Evolutionary conservation across 2,329 filamentous ascomycete genomes (phyloP), one percentile per base, ranked within the genome.

Genomic region (Apiospora kogelbergensis): DNA sequence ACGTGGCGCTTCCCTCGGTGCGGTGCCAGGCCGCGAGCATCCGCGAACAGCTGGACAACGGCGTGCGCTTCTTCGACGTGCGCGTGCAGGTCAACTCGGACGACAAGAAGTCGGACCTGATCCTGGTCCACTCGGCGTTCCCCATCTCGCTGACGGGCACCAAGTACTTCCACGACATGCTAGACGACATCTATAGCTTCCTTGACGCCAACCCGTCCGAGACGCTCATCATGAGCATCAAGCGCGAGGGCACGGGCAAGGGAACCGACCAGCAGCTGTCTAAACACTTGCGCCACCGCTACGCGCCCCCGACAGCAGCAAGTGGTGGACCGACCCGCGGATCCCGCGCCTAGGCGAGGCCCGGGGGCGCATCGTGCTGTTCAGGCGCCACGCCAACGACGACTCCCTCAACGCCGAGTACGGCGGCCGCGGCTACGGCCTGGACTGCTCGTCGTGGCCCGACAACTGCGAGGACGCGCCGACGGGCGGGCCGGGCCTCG

Each of bases 1-100:
- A 97, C 83, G 87, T 89, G 65, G 95, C 96, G 15, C 87, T 98
- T 6, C 96, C 96, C 1, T 97, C 94, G 1, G 96, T 98, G 45
- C 92, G 96, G 46, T 98, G 96, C 80, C 96, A 99, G 82, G 91
- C 93, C 42, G 93, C 95, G 22, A 85, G 88, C 70, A 86, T 97
- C 6, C 84, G 85, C 65, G 89, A 91, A 67, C 96, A 99, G 81
- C 89, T 99, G 37, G 85, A 90, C 68, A 95, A 97, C 78, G 96
- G 96, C 37, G 92, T 98, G 63, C 93, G 96, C 66, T 98, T 98
- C 84, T 90, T 99, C 73, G 96, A 99, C 78, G 89, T 99, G 71
- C 90, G 96, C 66, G 92, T 98, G 68, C 84, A 82, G 44, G 84
- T 82, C 68, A 81, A 76, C 72, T 72, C 78, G 44, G 84, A 85